phyloP scores from a whole-genome alignment of 495 filamentous ascomycete species.

The Hypomontagnella monticulosa region DNA sequence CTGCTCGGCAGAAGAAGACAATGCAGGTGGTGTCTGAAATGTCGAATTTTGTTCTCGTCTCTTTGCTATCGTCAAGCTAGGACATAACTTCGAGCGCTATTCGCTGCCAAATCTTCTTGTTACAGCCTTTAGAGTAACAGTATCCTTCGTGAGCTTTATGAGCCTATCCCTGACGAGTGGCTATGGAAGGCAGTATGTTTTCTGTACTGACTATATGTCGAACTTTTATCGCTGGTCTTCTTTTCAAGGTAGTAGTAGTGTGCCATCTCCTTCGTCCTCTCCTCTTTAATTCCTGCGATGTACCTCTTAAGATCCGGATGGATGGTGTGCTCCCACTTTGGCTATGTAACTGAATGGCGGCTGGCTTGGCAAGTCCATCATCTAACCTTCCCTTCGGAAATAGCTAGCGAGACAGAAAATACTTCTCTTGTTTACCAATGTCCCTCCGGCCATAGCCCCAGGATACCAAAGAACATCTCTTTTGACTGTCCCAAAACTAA shows the following conservation, averaged over 20 bases:
- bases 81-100: slow-evolving; percentile 57
- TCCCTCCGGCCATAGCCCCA: slow-evolving; percentile 29
- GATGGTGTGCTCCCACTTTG: slow-evolving; percentile 31
- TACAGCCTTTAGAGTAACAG: slow-evolving; percentile 47
- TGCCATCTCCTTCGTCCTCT: slow-evolving; percentile 35
- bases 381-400: slow-evolving; percentile 35
- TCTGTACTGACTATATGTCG: slow-evolving; percentile 51
- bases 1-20: slow-evolving; percentile 44
- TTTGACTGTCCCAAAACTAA: slow-evolving; percentile 17
- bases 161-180: slow-evolving; percentile 58
- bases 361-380: slow-evolving; percentile 40
- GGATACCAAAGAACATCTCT: slow-evolving; percentile 31
- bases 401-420: slow-evolving; percentile 37
- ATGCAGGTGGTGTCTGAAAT: slow-evolving; percentile 47
- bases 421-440: slow-evolving; percentile 30
- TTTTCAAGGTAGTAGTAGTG: slow-evolving; percentile 44
- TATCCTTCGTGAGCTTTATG: slow-evolving; percentile 50
- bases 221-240: slow-evolving; percentile 46
- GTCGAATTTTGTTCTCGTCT: slow-evolving; percentile 59
- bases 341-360: slow-evolving; percentile 42
- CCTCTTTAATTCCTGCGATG: slow-evolving; percentile 39
- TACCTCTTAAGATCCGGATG: slow-evolving; percentile 37
- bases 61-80: slow-evolving; percentile 72
- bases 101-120: slow-evolving; percentile 60
- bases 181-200: slow-evolving; percentile 56